Percentiles rank a stretch among this genome's conserved stretches.
phyloP scores from a whole-genome alignment of 345 rosid species.

The Linum trigynum region DNA sequence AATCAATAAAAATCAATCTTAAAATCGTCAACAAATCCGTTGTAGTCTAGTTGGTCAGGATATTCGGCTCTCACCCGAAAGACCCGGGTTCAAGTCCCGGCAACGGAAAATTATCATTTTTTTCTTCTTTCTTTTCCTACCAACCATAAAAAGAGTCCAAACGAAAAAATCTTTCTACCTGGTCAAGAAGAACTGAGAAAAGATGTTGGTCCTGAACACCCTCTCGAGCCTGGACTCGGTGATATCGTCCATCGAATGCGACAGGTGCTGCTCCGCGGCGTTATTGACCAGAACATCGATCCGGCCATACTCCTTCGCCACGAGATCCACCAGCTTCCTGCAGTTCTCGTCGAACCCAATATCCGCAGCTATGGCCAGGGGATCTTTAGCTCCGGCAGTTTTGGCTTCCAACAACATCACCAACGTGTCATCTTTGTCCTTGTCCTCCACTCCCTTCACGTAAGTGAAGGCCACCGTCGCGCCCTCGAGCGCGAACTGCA shows the following conservation, averaged over 20 bases:
- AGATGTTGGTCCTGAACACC: constrained; percentile 9
- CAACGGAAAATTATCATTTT: constrained; percentile 39
- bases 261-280: neutral
- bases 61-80: constrained; percentile 69
- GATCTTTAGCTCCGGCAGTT: neutral
- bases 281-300: neutral
- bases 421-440: neutral
- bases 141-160: too few species aligned
- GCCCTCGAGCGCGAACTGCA: neutral
- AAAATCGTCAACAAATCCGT: constrained; percentile 21
- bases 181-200: constrained; percentile 7
- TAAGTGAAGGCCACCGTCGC: neutral
- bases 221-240: constrained; percentile 3
- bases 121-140: too few species aligned
- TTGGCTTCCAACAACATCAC: neutral
- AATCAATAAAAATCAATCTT: too few species aligned
- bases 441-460: neutral
- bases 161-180: neutral
- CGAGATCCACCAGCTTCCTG: neutral
- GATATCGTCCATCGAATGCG: neutral
- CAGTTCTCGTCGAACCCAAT: neutral
- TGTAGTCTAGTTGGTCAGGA: constrained; percentile 76
- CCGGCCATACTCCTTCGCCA: neutral
- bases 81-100: constrained; percentile 80
- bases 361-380: neutral